Conservation (phyloP, 306 rosid genomes). For the Vachellia pachyceras region DNA sequence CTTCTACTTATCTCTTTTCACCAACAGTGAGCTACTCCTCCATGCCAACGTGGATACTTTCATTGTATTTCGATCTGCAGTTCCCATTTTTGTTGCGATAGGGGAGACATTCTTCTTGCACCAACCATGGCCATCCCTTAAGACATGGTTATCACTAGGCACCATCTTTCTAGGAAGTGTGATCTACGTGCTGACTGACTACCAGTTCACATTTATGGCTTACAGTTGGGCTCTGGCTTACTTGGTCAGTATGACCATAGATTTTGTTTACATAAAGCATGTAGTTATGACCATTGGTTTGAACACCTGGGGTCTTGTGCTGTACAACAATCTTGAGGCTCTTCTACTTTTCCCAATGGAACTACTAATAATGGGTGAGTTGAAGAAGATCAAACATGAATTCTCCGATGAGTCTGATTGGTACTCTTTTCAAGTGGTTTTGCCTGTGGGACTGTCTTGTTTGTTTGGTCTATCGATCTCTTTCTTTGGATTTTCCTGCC, state of each 20-base stretch:
- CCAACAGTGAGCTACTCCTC: slow-evolving; percentile 82
- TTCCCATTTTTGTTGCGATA: slow-evolving; percentile 82
- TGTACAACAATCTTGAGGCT: slow-evolving; percentile 87
- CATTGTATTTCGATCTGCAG: slow-evolving; percentile 78
- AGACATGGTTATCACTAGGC: slow-evolving; percentile 72
- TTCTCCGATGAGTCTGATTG: slow-evolving; percentile 72
- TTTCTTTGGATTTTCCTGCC: slow-evolving; percentile 91
- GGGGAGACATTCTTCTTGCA: slow-evolving; percentile 82
- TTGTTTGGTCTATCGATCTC: slow-evolving; percentile 78
- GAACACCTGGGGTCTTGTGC: slow-evolving; percentile 86
- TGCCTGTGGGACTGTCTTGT: slow-evolving; percentile 77
- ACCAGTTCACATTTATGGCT: slow-evolving; percentile 80
- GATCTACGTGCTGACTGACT: slow-evolving; percentile 76
- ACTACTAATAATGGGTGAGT: slow-evolving; percentile 78
- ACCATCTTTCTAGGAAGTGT: slow-evolving; percentile 80
- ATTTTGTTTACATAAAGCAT: slow-evolving; percentile 87
- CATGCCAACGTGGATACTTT: slow-evolving; percentile 94
- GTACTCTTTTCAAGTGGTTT: slow-evolving; percentile 66
- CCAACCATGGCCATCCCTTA: slow-evolving; percentile 77
- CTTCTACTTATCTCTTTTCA: slow-evolving; percentile 82
- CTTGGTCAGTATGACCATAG: slow-evolving; percentile 80
- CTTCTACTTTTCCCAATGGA: slow-evolving; percentile 81
- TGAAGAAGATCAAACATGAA: slow-evolving; percentile 77
- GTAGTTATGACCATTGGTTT: slow-evolving; percentile 82
- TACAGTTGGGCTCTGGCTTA: slow-evolving; percentile 82